Base-by-base conservation (phyloP, 495 filamentous ascomycete genomes). In the Oidiodendron maius region DNA sequence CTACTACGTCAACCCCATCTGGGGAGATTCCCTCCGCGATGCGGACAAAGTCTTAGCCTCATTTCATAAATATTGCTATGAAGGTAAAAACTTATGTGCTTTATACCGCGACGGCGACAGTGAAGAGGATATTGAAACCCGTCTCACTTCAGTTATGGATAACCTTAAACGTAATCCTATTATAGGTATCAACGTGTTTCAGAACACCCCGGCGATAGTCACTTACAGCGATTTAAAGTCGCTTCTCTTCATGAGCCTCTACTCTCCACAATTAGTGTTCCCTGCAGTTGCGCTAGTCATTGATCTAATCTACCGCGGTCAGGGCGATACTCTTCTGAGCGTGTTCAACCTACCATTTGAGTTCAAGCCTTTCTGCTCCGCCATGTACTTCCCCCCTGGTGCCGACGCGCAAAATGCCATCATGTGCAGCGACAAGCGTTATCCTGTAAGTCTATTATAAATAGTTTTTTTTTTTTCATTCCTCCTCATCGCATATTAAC, bases 371-470 rank as follows among this genome's bases (percentile, higher is more conserved):
- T n/a, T n/a, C n/a, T n/a, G n/a, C n/a, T n/a, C n/a, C n/a, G n/a
- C n/a, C n/a, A n/a, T n/a, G n/a, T n/a, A n/a, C n/a, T n/a, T n/a
- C n/a, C n/a, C n/a, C n/a, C n/a, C n/a, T n/a, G n/a, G n/a, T n/a
- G n/a, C n/a, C 28, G 71, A 77, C 26, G 65, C 66, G 0, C 61
- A 64, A 37, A 55, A 56, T 13, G 64, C 64, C 1, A 69, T 77
- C 35, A 66, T 67, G 49, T 78, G 75, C 42, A 56, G 62, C 18
- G 75, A 77, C 48, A 76, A 71, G 53, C 45, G 52, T 18, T 60
- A 63, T 38, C 67, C 61, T 36, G n/a, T n/a, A n/a, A n/a, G n/a
- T n/a, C n/a, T n/a, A n/a, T n/a, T n/a, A n/a, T n/a, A n/a, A n/a
- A 64, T 67, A 50, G 52, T 45, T 44, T 9, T 25, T n/a, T 3